These are phyloP conservation scores for Pseudogymnoascus sp. DNA, from an alignment of 2,329 filamentous ascomycete genomes.

Conservation along the genomic window DNA sequence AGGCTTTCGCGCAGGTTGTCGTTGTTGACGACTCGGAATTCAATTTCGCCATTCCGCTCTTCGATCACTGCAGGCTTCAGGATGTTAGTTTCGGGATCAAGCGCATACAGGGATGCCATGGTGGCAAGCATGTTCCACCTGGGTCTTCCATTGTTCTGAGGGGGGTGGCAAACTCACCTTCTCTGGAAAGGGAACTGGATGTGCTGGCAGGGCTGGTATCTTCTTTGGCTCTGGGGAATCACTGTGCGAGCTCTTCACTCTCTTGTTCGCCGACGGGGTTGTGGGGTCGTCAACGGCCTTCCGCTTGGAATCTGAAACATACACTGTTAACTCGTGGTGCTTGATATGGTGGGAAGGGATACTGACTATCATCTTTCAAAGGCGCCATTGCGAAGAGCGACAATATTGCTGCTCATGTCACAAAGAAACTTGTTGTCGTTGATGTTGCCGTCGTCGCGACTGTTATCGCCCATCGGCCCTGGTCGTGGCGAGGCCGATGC, in stretches of 20 bases:
- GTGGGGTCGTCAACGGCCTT: constrained; percentile 62
- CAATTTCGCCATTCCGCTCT: constrained; percentile 87
- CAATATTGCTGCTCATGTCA: not conserved
- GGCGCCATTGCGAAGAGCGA: not conserved
- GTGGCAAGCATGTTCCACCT: not conserved
- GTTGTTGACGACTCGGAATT: constrained; percentile 97
- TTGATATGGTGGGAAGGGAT: not conserved
- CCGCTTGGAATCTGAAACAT: constrained; percentile 51
- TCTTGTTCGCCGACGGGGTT: constrained; percentile 55
- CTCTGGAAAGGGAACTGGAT: constrained; percentile 78
- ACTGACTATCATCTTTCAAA: not conserved
- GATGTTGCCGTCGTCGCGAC: constrained; percentile 4
- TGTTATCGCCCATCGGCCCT: not conserved
- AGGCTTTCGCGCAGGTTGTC: constrained; percentile 80
- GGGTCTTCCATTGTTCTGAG: not conserved
- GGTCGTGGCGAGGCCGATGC: constrained; percentile 4
- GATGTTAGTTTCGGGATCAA: constrained; percentile 22
- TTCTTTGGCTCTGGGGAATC: constrained; percentile 41
- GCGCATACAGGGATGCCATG: not conserved
- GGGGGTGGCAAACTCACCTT: constrained; percentile 47
- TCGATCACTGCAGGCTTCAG: constrained; percentile 76
- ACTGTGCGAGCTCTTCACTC: constrained; percentile 45
- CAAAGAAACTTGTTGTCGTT: constrained; percentile 1
- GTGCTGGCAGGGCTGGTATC: constrained; percentile 41
- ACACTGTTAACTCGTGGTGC: not conserved